Evolutionary conservation across 2,329 filamentous ascomycete genomes (phyloP), one percentile per base, ranked within the genome.

Genomic region (Celoporthe dispersa): DNA sequence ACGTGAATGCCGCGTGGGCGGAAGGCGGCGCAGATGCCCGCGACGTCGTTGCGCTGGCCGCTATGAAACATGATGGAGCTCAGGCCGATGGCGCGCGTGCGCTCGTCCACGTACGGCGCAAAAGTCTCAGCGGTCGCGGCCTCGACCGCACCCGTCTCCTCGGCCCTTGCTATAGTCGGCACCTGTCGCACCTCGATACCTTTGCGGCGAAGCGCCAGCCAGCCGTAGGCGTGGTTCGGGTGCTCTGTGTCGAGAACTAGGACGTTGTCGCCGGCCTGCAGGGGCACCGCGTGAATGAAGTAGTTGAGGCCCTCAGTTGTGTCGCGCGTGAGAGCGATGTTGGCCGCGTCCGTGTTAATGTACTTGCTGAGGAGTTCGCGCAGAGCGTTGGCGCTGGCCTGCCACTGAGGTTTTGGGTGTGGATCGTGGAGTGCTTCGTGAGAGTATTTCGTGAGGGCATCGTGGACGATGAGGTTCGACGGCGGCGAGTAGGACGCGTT

Each of bases 31-130:
- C 76, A 77, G 41, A 80, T 76, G 16, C 73, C 73, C 6, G 72
- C 72, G 0, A 80, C 73, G 65, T 79, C 75, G 71, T 80, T 77
- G n/a, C 68, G 67, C 71, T 79, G 77, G 6, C 78, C 78, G 48
- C 73, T 74, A 66, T 80, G 78, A 68, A 79, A 80, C 73, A 79
- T 77, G 44, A 80, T 64, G 6, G 78, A 78, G 65, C 75, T 78
- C 22, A 80, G 59, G 0, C 78, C 78, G 37, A 80, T 76, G 16
- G 75, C 77, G 6, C 74, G 72, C 0, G 78, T 80, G 31, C 75
- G 69, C 0, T 65, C 69, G 67, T 80, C 78, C 9, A 80, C 76
- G 39, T 69, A 78, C 1, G 78, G 75, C 3, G 73, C 73, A 37
- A 80, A 77, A 0, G 77, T 77, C 2, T 73, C 68, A 0, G 76